phyloP scores from a whole-genome alignment of 441 rosid genomes.

The Erodium texanum region DNA sequence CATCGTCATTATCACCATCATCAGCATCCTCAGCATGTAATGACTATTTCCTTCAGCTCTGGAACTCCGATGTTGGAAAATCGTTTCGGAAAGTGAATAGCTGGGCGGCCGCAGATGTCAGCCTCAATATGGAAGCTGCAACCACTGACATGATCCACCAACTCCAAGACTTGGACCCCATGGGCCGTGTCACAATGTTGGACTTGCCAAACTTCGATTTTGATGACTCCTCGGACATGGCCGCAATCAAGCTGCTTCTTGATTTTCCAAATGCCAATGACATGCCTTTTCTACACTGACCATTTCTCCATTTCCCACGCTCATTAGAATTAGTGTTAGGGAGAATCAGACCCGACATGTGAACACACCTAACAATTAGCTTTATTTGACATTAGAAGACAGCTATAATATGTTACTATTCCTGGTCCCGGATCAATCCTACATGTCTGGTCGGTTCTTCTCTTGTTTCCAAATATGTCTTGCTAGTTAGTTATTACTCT shows the following conservation, averaged over 20 bases:
- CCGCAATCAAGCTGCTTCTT: slow-evolving; percentile 22
- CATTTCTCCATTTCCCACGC: slow-evolving; percentile 16
- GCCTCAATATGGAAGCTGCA: too few relatives aligned
- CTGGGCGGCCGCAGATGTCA: background rate
- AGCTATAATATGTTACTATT: too few relatives aligned
- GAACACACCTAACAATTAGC: too few relatives aligned
- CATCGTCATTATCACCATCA: slow-evolving; percentile 16
- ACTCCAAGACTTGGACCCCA: background rate
- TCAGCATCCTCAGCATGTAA: slow-evolving; percentile 17
- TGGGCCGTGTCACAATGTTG: too few relatives aligned
- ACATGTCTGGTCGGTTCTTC: too few relatives aligned
- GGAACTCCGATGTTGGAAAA: slow-evolving; percentile 38
- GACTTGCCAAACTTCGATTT: background rate
- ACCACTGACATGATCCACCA: background rate
- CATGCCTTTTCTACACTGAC: slow-evolving; percentile 24
- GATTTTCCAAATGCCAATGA: slow-evolving; percentile 25
- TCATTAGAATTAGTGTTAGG: slow-evolving; percentile 4
- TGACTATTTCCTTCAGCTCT: slow-evolving; percentile 27
- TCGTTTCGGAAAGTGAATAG: slow-evolving; percentile 20
- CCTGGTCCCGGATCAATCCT: too few relatives aligned
- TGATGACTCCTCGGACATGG: background rate
- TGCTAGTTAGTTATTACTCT: background rate
- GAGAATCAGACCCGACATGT: too few relatives aligned
- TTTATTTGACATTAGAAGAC: too few relatives aligned
- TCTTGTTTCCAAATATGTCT: too few relatives aligned